Base-by-base conservation (phyloP, 257 asterid species). In the Solanum sparsipilum region DNA sequence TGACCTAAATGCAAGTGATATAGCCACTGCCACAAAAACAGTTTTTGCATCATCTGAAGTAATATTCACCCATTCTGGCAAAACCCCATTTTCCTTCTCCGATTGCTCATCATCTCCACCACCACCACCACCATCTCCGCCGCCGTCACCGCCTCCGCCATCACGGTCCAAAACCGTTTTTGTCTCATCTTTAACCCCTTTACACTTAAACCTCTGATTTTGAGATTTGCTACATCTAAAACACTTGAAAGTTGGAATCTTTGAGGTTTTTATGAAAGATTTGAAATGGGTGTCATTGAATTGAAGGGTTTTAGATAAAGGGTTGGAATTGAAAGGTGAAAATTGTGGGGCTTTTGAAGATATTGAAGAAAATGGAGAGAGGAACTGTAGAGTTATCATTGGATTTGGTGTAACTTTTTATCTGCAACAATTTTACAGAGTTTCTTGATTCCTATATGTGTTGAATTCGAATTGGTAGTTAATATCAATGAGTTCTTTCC, bases 11-110 rank as follows among this genome's bases (percentile, higher is more conserved):
- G 96, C 88, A 58, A 97, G 89, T 52, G 94, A 93, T 29, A 97
- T 93, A 18, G 95, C 94, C 78, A 95, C 90, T 29, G 99, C 99
- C 67, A 98, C 95, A 73, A 95, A 89, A 68, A 91, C 97, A 3
- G 99, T 98, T 92, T 96, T 96, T 32, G 98, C 96, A 88, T 97
- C 99, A 84, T 96, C 99, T 12, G 95, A 91, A 85, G 94, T 90
- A 52, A 89, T 48, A 56, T 92, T 90, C 92, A 91, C 76, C 91
- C 95, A 72, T 88, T 93, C 94, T 44, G 92, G 91, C 13, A 94
- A 81, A 46, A 81, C 12, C 85, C 85, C 85, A 81, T 48, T 46
- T 81, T 29, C 10, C 70, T 36, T 36, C 31, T 74, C 83, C 3
- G 31, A 21, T 36, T 36, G 8, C 9, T 81, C 85, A 81, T 81